phyloP scores from a whole-genome alignment of 192 early-diverging fungal genomes.

The Rhizoclosmatium sp. region DNA sequence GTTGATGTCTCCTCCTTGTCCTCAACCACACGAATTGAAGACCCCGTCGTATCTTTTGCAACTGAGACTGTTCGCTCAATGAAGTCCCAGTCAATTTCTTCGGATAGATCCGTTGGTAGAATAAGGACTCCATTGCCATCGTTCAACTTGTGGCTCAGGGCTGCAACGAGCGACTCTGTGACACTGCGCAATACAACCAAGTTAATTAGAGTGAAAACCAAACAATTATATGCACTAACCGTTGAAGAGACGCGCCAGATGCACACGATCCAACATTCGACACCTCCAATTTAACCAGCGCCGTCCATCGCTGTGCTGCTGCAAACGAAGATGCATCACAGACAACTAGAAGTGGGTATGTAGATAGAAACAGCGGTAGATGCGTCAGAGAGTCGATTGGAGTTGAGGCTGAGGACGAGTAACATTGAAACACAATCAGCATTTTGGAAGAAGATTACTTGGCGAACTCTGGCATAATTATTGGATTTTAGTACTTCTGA shows the following conservation, averaged over 20 bases:
- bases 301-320: constrained; percentile 23
- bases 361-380: no score
- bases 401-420: no score
- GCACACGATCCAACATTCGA: constrained; percentile 18
- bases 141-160: neutral
- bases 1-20: neutral
- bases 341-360: no score
- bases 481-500: no score
- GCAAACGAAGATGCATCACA: constrained; percentile 20
- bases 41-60: neutral
- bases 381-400: no score
- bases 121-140: neutral
- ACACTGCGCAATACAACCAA: neutral
- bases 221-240: neutral
- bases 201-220: neutral
- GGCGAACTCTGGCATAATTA: no score
- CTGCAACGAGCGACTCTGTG: neutral
- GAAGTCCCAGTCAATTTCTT: constrained; percentile 7
- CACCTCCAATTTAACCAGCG: neutral
- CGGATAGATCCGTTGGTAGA: neutral
- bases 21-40: neutral
- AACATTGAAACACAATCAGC: no score
- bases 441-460: no score
- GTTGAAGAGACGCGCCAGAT: neutral
- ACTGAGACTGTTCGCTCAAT: neutral